Conservation (phyloP, 257 asterid species). For the Capsicum rhomboideum region DNA sequence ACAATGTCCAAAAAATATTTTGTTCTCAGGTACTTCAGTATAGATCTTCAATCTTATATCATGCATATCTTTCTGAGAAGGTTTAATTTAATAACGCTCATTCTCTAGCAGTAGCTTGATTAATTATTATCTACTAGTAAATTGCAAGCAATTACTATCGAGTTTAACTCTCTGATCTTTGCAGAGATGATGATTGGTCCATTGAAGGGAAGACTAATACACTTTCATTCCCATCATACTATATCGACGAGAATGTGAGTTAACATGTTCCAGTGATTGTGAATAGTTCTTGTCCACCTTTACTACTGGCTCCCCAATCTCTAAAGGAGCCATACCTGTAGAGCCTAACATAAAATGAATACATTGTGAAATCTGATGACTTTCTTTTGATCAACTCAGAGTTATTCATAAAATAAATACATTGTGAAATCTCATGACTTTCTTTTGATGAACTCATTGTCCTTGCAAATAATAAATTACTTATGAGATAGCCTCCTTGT, state of each 20-base stretch:
- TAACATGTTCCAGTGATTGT: background rate
- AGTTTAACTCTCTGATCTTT: constrained; percentile 15
- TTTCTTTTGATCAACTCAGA: background rate
- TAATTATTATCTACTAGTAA: background rate
- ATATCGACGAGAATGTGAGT: constrained; percentile 97
- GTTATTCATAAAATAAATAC: background rate
- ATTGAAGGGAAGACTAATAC: constrained; percentile 74
- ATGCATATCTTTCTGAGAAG: background rate
- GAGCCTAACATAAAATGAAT: background rate
- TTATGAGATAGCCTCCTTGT: background rate
- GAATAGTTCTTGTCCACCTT: background rate
- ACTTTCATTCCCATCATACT: constrained; percentile 91
- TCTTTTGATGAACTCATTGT: background rate
- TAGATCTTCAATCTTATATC: background rate
- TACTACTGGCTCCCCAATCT: background rate
- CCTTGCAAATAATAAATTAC: background rate
- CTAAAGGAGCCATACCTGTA: background rate
- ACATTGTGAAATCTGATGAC: background rate
- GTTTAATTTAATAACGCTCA: background rate
- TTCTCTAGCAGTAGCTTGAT: background rate
- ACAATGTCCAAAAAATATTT: background rate
- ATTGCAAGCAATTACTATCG: background rate
- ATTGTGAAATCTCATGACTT: background rate
- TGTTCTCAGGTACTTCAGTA: background rate
- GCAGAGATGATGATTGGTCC: constrained; percentile 95